phyloP scores from a whole-genome alignment of 257 asterid genomes.

The Solanum acaule region DNA sequence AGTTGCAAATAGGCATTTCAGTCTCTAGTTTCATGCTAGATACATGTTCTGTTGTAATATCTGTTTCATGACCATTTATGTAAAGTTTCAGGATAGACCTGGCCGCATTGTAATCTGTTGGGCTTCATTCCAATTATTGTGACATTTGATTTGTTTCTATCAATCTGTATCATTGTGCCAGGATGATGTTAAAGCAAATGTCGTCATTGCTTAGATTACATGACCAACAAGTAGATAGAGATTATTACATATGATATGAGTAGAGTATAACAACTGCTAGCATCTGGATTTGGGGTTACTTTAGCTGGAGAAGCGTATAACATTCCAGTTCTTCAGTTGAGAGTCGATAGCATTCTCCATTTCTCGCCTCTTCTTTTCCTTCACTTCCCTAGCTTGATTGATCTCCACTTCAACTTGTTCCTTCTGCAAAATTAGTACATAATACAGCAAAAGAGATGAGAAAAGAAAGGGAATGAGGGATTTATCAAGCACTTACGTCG shows the following conservation, averaged over 20 bases:
- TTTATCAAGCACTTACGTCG: slow-evolving; percentile 12
- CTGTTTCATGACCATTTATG: neutral
- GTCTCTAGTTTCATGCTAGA: neutral
- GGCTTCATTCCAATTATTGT: neutral
- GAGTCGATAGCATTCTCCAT: slow-evolving; percentile 36
- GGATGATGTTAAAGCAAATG: neutral
- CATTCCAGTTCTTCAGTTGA: slow-evolving; percentile 35
- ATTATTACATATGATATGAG: no score
- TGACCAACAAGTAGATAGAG: neutral
- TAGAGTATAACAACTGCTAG: neutral
- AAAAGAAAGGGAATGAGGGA: neutral
- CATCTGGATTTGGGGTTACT: neutral
- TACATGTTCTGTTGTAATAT: neutral
- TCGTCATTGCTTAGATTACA: neutral
- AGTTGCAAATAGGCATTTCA: neutral
- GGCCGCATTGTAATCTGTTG: neutral
- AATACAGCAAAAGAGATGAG: neutral
- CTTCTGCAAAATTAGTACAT: slow-evolving; percentile 7
- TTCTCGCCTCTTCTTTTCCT: slow-evolving; percentile 27
- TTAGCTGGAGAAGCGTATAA: slow-evolving; percentile 3
- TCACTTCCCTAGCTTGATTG: slow-evolving; percentile 12
- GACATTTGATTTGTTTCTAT: neutral
- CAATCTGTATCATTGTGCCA: neutral
- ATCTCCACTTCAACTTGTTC: slow-evolving; percentile 26
- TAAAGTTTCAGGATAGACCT: neutral